Base-by-base conservation (phyloP, 2,329 filamentous ascomycete species). In the Aaosphaeria arxii region DNA sequence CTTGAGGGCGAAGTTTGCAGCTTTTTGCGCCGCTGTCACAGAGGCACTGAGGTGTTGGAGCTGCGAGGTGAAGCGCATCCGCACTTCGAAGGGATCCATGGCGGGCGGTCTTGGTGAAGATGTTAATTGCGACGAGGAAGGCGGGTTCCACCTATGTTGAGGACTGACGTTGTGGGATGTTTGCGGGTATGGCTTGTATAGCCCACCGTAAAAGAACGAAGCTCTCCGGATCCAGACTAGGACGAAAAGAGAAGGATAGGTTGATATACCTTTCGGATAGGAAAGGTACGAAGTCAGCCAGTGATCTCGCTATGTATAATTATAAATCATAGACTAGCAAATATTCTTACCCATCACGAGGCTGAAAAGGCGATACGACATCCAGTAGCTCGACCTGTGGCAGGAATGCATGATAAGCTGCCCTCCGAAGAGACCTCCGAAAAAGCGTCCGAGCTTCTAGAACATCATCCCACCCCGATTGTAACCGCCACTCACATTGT, bases 1-100 rank as follows among this genome's bases (percentile, higher is more conserved):
- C 71, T 91, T 95, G 53, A 99, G 80, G 11, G 94, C 94, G 84
- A 95, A 99, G 68, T 91, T 87, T 30, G 94, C 92, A 3, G 91
- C 89, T 74, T 96, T 96, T 63, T 92, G 88, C 1, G 91, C 88
- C 11, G 91, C 92, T 11, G 87, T 88, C 48, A 94, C 87, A 5
- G 89, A 92, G 9, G 94, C 94, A 69, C 91, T 95, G 52, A 99
- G 84, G 68, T 94, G 89, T 58, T 95, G 87, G 28, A 99, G 83
- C 69, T 94, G 88, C 45, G 82, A 82, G 45, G 90, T 96, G 78
- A 99, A 99, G 73, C 91, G 91, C 83, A 99, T 91, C 67, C 94
- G 91, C 61, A 97, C 92, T 77, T 97, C 94, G 72, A 99, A 99
- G 5, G 95, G 94, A 74, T 99, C 91, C 83, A 86, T 87, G 46